Conservation (phyloP, 179 eudicot genomes). For the Spinacia oleracea region DNA sequence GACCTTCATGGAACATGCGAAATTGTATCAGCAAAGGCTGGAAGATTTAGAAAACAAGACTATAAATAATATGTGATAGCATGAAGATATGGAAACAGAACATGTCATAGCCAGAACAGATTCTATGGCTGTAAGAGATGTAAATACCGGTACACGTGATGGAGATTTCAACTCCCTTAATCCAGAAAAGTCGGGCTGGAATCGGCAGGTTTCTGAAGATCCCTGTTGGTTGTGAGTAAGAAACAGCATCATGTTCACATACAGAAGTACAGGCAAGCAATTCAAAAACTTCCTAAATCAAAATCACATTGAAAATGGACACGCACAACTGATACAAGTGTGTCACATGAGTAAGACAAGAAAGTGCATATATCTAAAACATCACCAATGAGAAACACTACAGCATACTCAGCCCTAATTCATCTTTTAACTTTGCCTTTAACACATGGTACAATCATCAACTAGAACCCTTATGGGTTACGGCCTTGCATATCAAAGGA, state of each 20-base stretch:
- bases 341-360: no score
- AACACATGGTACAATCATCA: no score
- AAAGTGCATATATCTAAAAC: no score
- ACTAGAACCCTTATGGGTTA: no score
- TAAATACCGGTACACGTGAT: slow-evolving; percentile 44
- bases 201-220: slow-evolving; percentile 23
- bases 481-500: no score
- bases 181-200: slow-evolving; percentile 24
- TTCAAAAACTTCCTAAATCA: background rate
- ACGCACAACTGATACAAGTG: no score
- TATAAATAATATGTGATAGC: background rate
- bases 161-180: slow-evolving; percentile 23
- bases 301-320: no score
- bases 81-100: background rate
- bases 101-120: background rate
- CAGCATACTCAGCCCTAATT: no score
- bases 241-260: slow-evolving; percentile 3
- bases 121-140: background rate
- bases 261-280: background rate
- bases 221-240: slow-evolving; percentile 18
- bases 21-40: slow-evolving; percentile 88
- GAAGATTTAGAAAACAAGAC: slow-evolving; percentile 14
- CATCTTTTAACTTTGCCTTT: no score
- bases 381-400: no score
- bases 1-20: slow-evolving; percentile 70